These are phyloP conservation scores for Fusarium sp. DNA, from an alignment of 2,329 filamentous ascomycete species.

Conservation along the genomic window DNA sequence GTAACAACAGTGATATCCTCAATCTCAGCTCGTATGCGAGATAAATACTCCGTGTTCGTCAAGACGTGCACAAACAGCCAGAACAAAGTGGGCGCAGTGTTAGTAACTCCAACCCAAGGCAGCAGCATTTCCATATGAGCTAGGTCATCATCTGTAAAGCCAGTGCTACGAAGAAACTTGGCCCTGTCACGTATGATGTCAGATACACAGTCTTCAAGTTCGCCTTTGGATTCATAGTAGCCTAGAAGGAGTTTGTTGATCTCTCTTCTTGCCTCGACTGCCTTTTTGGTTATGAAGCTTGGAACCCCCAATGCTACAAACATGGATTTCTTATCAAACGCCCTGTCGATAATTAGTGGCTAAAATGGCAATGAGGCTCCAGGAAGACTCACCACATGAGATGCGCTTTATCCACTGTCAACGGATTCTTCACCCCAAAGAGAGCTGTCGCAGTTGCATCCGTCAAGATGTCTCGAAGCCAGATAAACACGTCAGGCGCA, in stretches of 20 bases:
- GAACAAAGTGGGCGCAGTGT: constrained; percentile 53
- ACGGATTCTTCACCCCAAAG: constrained; percentile 58
- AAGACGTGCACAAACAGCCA: constrained; percentile 52
- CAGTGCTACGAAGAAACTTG: constrained; percentile 44
- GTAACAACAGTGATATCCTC: constrained; percentile 18
- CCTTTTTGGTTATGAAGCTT: background rate
- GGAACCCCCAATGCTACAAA: constrained; percentile 11
- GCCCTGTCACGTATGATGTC: constrained; percentile 46
- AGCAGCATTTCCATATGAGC: constrained; percentile 49
- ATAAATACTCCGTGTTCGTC: constrained; percentile 41
- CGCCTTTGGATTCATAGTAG: constrained; percentile 47
- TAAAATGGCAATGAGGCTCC: too few species aligned
- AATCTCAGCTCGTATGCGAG: constrained; percentile 49
- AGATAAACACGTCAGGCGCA: constrained; percentile 52
- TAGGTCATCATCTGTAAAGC: constrained; percentile 45
- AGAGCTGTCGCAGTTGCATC: constrained; percentile 54
- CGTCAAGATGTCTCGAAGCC: constrained; percentile 54
- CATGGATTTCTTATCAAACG: constrained; percentile 7
- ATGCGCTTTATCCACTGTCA: constrained; percentile 45
- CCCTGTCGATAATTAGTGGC: background rate
- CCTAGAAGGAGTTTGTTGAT: constrained; percentile 43
- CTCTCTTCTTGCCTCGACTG: constrained; percentile 42
- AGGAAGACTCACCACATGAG: constrained; percentile 50
- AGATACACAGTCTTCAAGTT: constrained; percentile 45
- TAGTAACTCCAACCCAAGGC: constrained; percentile 48